Conservation (phyloP, 2,329 filamentous ascomycete genomes). For the Alternaria sp. region DNA sequence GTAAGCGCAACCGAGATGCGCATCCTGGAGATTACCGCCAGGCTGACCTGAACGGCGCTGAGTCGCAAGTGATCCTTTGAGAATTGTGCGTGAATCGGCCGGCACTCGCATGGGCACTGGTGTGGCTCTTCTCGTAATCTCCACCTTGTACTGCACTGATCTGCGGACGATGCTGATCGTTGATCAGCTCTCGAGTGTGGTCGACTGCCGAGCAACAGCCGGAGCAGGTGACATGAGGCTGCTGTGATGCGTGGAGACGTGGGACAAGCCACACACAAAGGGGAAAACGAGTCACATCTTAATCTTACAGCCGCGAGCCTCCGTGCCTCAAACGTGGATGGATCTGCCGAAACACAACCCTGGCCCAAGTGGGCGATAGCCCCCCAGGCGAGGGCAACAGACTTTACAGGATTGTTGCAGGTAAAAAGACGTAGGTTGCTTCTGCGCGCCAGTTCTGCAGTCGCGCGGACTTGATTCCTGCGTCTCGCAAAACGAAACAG, state of each 20-base stretch:
- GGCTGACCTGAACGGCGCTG: conserved; percentile 1
- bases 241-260: background rate
- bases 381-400: background rate
- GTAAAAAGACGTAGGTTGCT: background rate
- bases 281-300: conserved; percentile 2
- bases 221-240: conserved; percentile 10
- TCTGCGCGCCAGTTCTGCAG: conserved; percentile 1
- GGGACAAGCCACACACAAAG: conserved; percentile 7
- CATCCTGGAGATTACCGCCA: conserved; percentile 11
- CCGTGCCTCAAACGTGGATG: background rate
- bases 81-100: background rate
- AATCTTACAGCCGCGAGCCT: conserved; percentile 3
- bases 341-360: conserved; percentile 1
- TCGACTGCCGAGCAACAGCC: conserved; percentile 12
- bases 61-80: background rate
- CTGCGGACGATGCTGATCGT: background rate
- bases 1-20: conserved; percentile 15
- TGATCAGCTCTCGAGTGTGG: background rate
- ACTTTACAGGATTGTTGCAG: conserved; percentile 1
- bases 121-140: background rate
- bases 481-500: conserved; percentile 12
- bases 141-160: background rate
- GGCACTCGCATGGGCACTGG: background rate
- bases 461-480: conserved; percentile 3
- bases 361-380: background rate